A percentile compares a stretch with the other conserved stretches of the same genome.
Conservation (phyloP, 1,139 yeast genomes). For the Blastobotrys indianensis region DNA sequence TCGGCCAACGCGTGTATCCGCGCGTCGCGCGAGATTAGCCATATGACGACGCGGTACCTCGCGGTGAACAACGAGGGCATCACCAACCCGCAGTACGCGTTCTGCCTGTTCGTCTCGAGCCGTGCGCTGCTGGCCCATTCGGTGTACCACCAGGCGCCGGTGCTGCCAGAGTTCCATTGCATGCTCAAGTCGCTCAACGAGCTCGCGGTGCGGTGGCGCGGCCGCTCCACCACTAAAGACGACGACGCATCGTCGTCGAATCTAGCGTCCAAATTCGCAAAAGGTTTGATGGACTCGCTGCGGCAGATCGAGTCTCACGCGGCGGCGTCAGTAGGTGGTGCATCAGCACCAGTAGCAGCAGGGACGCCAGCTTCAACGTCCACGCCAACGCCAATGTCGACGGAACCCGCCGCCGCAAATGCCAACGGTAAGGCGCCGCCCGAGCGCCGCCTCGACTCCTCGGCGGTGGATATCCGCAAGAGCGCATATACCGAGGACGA, state of each 20-base stretch:
- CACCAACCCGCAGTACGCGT: conserved; percentile 17
- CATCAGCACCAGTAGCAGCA: background rate
- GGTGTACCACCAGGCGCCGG: background rate
- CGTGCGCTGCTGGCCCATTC: conserved; percentile 14
- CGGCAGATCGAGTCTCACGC: background rate
- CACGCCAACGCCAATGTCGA: background rate
- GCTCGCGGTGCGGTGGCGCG: conserved; percentile 7
- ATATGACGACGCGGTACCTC: conserved; percentile 12
- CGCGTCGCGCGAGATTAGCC: conserved; percentile 15
- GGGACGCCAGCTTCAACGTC: background rate
- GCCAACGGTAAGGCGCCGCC: too few species aligned
- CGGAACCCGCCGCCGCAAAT: background rate
- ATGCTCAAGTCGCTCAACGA: conserved; percentile 5
- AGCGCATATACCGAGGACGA: background rate
- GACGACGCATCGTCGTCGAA: background rate
- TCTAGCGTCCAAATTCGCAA: conserved; percentile 10
- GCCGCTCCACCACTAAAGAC: background rate
- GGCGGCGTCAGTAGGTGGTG: background rate
- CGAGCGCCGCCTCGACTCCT: too few species aligned
- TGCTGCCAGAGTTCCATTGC: background rate
- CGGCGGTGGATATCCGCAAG: conserved; percentile 1
- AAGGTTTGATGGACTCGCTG: conserved; percentile 1
- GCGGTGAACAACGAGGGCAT: conserved; percentile 8
- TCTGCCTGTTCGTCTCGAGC: conserved; percentile 17
- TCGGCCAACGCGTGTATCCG: conserved; percentile 5